Evolutionary conservation across 805 yeast species (phyloP).

Genomic region (Wickerhamomyces tratensis): DNA sequence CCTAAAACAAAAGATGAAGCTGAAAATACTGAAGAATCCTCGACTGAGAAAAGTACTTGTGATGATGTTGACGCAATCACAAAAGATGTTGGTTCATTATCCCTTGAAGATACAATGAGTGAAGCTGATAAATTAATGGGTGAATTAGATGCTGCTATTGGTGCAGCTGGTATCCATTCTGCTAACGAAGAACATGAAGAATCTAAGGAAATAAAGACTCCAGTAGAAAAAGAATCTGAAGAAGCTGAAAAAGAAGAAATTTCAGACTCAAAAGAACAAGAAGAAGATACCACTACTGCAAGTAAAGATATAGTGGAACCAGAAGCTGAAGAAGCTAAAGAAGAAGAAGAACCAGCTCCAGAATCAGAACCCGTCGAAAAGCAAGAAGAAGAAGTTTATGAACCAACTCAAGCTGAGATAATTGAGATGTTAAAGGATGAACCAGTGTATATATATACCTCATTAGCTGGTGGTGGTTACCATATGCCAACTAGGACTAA

Average conservation of each 20-base stretch:
- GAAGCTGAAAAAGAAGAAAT: conserved; percentile 2
- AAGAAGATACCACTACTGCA: not conserved
- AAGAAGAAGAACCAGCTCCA: not conserved
- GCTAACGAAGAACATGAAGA: not conserved
- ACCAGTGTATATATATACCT: conserved; percentile 74
- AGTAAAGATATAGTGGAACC: not conserved
- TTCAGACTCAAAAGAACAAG: conserved; percentile 2
- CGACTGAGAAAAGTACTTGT: not conserved
- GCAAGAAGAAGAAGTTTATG: conserved; percentile 6
- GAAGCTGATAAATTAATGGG: not conserved
- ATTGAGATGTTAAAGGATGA: conserved; percentile 23
- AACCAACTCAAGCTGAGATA: conserved; percentile 19
- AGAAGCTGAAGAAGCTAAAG: not conserved
- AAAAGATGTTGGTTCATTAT: no score
- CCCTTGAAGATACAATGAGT: not conserved
- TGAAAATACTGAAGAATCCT: not conserved
- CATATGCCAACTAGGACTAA: conserved; percentile 72
- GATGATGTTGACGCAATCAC: no score
- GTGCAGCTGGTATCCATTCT: not conserved
- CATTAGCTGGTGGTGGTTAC: conserved; percentile 79
- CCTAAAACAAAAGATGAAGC: no score
- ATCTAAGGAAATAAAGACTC: not conserved
- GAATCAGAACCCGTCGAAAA: not conserved
- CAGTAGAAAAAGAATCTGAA: conserved; percentile 1
- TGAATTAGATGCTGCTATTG: not conserved